Evolutionary conservation across 345 rosid species (phyloP).

Genomic region (Ceriops zippeliana): DNA sequence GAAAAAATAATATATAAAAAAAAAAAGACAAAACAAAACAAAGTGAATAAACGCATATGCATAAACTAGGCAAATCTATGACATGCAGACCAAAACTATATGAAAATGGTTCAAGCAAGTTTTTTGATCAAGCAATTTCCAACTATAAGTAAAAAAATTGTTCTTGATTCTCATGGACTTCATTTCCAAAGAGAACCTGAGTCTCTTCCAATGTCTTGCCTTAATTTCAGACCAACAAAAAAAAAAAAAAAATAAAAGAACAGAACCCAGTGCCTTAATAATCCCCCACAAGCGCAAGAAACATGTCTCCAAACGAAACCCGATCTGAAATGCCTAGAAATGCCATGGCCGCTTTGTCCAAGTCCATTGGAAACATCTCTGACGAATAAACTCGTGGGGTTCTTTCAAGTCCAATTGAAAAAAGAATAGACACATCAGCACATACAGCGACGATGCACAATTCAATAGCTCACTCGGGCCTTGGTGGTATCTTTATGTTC

Average conservation of each 20-base stretch:
- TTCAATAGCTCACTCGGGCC: slow-evolving; percentile 13
- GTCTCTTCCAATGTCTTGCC: slow-evolving; percentile 29
- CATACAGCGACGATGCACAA: slow-evolving; percentile 18
- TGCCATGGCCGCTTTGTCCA: slow-evolving; percentile 12
- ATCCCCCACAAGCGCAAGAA: slow-evolving; percentile 12
- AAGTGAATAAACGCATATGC: too few species aligned
- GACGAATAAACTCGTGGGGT: slow-evolving; percentile 24
- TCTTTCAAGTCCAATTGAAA: slow-evolving; percentile 26
- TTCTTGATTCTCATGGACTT: slow-evolving; percentile 3
- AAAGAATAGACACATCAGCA: slow-evolving; percentile 16
- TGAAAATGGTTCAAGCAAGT: neutral
- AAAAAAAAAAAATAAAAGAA: slow-evolving; percentile 13
- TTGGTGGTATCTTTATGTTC: neutral
- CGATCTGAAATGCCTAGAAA: slow-evolving; percentile 16
- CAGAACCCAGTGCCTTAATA: slow-evolving; percentile 12
- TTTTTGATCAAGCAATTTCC: neutral
- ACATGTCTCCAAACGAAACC: slow-evolving; percentile 24
- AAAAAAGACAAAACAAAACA: too few species aligned
- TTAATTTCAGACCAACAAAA: slow-evolving; percentile 16
- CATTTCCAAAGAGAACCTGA: slow-evolving; percentile 16
- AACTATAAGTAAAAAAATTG: neutral
- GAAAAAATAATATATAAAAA: too few species aligned
- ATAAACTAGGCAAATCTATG: too few species aligned
- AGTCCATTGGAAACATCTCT: slow-evolving; percentile 30
- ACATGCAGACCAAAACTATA: too few species aligned